Evolutionary conservation across 495 filamentous ascomycete genomes (phyloP).

Genomic region (Saxophila tyrrhenica): DNA sequence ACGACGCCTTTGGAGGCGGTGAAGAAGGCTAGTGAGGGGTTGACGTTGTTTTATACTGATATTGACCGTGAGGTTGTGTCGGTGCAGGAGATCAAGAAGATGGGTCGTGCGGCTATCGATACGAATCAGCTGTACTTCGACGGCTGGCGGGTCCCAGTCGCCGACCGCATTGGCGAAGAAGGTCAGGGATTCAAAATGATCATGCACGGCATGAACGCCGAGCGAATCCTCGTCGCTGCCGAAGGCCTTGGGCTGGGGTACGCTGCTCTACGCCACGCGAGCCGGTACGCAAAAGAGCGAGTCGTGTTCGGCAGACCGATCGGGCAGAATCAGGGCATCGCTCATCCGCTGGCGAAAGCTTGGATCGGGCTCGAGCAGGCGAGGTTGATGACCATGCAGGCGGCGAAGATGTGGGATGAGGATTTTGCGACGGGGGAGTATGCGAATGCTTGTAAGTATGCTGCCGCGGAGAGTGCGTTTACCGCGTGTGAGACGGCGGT

Average conservation of each 20-base stretch:
- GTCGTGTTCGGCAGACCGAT: conserved; percentile 25
- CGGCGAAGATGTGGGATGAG: conserved; percentile 25
- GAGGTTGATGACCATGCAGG: conserved; percentile 23
- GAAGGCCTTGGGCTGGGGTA: conserved; percentile 24
- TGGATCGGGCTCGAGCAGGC: conserved; percentile 23
- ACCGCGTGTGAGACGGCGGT: conserved; percentile 23
- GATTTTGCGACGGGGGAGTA: conserved; percentile 23
- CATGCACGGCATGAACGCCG: conserved; percentile 28
- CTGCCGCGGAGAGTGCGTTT: conserved; percentile 23
- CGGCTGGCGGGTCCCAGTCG: conserved; percentile 19
- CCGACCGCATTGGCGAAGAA: conserved; percentile 22
- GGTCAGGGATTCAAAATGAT: conserved; percentile 25
- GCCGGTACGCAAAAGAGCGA: conserved; percentile 21
- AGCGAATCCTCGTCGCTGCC: conserved; percentile 22
- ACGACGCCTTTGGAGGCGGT: conserved; percentile 24
- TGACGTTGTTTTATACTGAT: conserved; percentile 25
- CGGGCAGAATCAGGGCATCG: conserved; percentile 23
- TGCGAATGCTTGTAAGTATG: conserved; percentile 24
- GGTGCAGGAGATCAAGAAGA: conserved; percentile 25
- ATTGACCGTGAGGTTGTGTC: conserved; percentile 17
- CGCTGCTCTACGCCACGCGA: conserved; percentile 22
- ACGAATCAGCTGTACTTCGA: conserved; percentile 26
- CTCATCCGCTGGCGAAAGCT: conserved; percentile 22
- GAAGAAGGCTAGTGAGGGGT: conserved; percentile 20
- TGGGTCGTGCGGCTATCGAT: conserved; percentile 24